A percentile compares a stretch with the other conserved stretches of the same genome.
phyloP scores from a whole-genome alignment of 352 stramenopile genomes.

The Pythium insidiosum region DNA sequence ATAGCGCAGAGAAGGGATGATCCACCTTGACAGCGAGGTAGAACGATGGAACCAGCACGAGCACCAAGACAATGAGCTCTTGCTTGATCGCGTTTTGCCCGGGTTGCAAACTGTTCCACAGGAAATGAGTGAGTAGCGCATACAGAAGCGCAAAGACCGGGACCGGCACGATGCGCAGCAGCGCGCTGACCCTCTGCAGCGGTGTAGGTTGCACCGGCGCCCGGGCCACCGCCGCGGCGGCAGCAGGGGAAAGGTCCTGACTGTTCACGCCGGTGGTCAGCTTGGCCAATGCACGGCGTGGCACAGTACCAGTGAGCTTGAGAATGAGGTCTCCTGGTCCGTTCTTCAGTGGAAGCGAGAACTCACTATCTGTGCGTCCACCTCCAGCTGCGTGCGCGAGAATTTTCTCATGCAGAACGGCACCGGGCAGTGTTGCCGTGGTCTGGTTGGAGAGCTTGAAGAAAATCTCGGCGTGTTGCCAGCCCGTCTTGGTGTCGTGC shows the following conservation, averaged over 20 bases:
- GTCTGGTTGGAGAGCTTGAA: constrained; percentile 61
- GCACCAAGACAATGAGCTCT: constrained; percentile 45
- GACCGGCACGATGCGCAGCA: constrained; percentile 35
- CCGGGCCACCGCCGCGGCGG: constrained; percentile 9
- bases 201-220: background rate
- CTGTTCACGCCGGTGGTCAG: constrained; percentile 4
- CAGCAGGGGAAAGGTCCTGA: background rate
- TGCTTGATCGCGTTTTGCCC: constrained; percentile 30
- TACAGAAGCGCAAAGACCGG: constrained; percentile 69
- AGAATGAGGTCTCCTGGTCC: constrained; percentile 51
- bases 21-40: constrained; percentile 70
- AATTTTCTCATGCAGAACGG: constrained; percentile 50
- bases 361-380: constrained; percentile 27
- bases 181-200: constrained; percentile 5
- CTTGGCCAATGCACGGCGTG: constrained; percentile 31
- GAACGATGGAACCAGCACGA: constrained; percentile 52
- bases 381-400: constrained; percentile 27
- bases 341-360: constrained; percentile 49
- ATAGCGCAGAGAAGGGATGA: constrained; percentile 58
- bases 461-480: constrained; percentile 49
- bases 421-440: constrained; percentile 35
- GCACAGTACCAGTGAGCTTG: constrained; percentile 45
- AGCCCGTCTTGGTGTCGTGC: constrained; percentile 15
- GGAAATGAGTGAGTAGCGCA: constrained; percentile 49
- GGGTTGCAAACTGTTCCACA: constrained; percentile 31